Evolutionary conservation across 768 basidiomycete species (phyloP).

Genomic region (Lentinula raphanica): DNA sequence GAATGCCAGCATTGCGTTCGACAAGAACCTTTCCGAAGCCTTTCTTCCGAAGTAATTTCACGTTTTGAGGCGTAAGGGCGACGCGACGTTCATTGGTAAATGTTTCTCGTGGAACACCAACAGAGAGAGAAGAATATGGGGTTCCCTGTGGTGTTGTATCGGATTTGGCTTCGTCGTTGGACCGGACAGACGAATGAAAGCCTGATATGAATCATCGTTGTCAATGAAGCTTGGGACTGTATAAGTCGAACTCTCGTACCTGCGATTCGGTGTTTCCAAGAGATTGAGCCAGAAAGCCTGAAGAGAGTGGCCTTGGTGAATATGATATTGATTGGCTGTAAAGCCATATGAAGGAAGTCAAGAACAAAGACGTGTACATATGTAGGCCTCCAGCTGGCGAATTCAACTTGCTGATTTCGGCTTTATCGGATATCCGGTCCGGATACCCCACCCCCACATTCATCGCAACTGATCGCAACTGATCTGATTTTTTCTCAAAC

Average conservation of each 20-base stretch:
- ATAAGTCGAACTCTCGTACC: background rate
- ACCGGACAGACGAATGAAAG: slow-evolving; percentile 5
- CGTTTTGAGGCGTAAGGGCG: slow-evolving; percentile 76
- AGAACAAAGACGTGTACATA: background rate
- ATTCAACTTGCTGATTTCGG: background rate
- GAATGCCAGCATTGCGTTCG: slow-evolving; percentile 63
- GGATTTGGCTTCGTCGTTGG: background rate
- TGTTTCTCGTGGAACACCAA: slow-evolving; percentile 75
- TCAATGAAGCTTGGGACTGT: no score
- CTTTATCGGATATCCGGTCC: background rate
- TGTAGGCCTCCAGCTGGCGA: background rate
- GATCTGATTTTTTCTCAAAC: background rate
- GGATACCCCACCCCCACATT: background rate
- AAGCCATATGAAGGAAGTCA: background rate
- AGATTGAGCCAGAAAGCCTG: background rate
- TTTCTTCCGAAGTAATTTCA: slow-evolving; percentile 71
- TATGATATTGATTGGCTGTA: background rate
- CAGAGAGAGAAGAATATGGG: slow-evolving; percentile 67
- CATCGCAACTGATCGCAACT: background rate
- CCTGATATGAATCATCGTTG: no score
- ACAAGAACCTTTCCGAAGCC: slow-evolving; percentile 72
- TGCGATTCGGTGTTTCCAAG: background rate
- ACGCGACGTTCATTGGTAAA: slow-evolving; percentile 79
- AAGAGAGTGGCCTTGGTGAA: background rate
- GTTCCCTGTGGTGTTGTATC: slow-evolving; percentile 23